Evolutionary conservation across 2,329 filamentous ascomycete genomes (phyloP).

Genomic region (Pseudogymnoascus sp.): DNA sequence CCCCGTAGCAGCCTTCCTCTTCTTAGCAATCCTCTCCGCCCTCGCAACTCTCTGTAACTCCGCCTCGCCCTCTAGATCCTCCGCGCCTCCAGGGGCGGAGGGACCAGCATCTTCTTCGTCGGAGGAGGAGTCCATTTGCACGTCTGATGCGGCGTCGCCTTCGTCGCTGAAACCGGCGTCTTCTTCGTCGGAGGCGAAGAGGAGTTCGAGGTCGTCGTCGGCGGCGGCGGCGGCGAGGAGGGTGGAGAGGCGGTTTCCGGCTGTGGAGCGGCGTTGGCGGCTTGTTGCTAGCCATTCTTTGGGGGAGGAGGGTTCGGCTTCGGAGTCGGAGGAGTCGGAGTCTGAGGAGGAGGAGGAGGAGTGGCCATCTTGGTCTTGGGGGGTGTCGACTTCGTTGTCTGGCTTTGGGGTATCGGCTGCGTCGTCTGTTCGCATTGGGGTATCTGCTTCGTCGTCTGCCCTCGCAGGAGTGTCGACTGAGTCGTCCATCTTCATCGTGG

Average conservation of each 20-base stretch:
- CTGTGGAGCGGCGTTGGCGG: slow-evolving; percentile 68
- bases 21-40: slow-evolving; percentile 60
- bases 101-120: slow-evolving; percentile 73
- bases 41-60: slow-evolving; percentile 72
- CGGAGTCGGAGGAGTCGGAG: slow-evolving; percentile 13
- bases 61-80: slow-evolving; percentile 74
- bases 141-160: slow-evolving; percentile 59
- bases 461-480: background rate
- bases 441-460: slow-evolving; percentile 13
- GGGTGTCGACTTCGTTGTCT: background rate
- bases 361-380: background rate
- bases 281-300: slow-evolving; percentile 66
- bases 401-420: background rate
- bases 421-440: slow-evolving; percentile 17
- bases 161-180: slow-evolving; percentile 63
- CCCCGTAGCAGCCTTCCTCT: slow-evolving; percentile 71
- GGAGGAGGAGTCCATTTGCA: slow-evolving; percentile 76
- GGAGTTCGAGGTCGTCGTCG: slow-evolving; percentile 53
- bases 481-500: background rate
- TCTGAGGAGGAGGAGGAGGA: slow-evolving; percentile 10
- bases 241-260: slow-evolving; percentile 73
- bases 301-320: slow-evolving; percentile 14
- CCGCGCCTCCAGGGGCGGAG: slow-evolving; percentile 37
- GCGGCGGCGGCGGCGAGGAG: slow-evolving; percentile 66
- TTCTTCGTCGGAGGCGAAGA: slow-evolving; percentile 67